Conservation (phyloP, 306 rosid species). For the Comarum palustre region DNA sequence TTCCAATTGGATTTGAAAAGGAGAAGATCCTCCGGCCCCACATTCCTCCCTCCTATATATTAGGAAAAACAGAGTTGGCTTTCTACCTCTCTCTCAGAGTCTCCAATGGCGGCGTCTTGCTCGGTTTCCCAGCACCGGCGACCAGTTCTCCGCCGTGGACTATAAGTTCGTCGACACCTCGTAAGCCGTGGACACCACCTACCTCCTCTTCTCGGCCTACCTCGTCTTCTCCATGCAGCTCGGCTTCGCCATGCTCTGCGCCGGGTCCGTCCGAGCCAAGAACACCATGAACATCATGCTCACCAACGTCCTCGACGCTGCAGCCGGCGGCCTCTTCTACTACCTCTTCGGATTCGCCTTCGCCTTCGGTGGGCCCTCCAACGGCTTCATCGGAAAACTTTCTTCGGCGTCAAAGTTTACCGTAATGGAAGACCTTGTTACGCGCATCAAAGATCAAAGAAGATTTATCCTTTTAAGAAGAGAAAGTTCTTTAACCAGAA, state of each 20-base stretch:
- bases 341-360: constrained; percentile 88
- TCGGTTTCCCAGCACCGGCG: constrained; percentile 47
- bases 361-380: constrained; percentile 73
- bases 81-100: neutral
- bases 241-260: constrained; percentile 96
- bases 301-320: constrained; percentile 91
- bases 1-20: neutral
- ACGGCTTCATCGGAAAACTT: constrained; percentile 77
- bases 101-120: constrained; percentile 54
- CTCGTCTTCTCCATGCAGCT: constrained; percentile 99
- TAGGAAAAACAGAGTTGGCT: neutral
- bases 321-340: constrained; percentile 80
- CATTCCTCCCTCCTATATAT: neutral
- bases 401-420: constrained; percentile 53
- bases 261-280: constrained; percentile 95
- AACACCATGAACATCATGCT: constrained; percentile 99
- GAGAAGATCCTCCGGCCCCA: neutral
- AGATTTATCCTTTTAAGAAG: constrained; percentile 76
- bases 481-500: constrained; percentile 53
- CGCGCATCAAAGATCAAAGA: constrained; percentile 50
- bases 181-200: constrained; percentile 63
- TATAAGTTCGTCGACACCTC: constrained; percentile 42
- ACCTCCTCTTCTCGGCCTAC: constrained; percentile 87
- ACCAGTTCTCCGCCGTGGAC: constrained; percentile 32
- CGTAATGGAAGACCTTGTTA: constrained; percentile 28